Percentiles rank a stretch among this genome's conserved stretches.
Evolutionary conservation across 2,329 filamentous ascomycete genomes (phyloP).

Genomic region (Blastomyces parvus): DNA sequence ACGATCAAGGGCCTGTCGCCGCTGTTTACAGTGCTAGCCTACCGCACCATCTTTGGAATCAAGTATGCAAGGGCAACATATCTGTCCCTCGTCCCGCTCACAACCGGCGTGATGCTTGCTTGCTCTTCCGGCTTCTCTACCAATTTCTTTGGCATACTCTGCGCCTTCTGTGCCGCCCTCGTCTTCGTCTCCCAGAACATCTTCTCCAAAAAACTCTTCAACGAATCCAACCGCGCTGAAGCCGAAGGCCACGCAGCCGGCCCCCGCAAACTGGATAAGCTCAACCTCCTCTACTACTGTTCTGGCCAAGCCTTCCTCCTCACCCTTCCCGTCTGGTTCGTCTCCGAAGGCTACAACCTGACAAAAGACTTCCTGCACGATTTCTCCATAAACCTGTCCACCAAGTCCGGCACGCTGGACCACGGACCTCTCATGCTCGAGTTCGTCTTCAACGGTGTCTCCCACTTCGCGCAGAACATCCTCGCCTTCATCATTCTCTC

Average conservation of each 20-base stretch:
- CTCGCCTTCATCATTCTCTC: constrained; percentile 87
- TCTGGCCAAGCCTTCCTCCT: constrained; percentile 83
- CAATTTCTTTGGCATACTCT: constrained; percentile 80
- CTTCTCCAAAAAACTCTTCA: constrained; percentile 95
- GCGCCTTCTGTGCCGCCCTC: constrained; percentile 79
- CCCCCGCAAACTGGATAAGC: constrained; percentile 76
- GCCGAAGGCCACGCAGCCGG: constrained; percentile 56
- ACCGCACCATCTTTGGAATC: constrained; percentile 80
- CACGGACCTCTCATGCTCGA: constrained; percentile 60
- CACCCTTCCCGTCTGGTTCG: constrained; percentile 86
- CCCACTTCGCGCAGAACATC: constrained; percentile 94
- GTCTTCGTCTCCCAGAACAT: constrained; percentile 98
- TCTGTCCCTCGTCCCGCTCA: constrained; percentile 79
- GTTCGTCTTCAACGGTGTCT: constrained; percentile 92
- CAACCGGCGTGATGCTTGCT: constrained; percentile 87
- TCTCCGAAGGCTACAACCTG: constrained; percentile 73
- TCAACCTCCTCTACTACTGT: constrained; percentile 96
- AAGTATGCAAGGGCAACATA: constrained; percentile 82
- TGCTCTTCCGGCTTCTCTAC: constrained; percentile 87
- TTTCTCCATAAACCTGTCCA: constrained; percentile 65
- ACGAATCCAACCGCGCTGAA: constrained; percentile 79
- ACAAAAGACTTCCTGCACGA: constrained; percentile 70
- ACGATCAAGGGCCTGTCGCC: constrained; percentile 97
- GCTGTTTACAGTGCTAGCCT: constrained; percentile 88
- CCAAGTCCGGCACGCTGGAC: constrained; percentile 63